Percentiles rank a stretch among this genome's conserved stretches.
phyloP scores from a whole-genome alignment of 495 filamentous ascomycete genomes.

The Hypoxylon fragiforme region DNA sequence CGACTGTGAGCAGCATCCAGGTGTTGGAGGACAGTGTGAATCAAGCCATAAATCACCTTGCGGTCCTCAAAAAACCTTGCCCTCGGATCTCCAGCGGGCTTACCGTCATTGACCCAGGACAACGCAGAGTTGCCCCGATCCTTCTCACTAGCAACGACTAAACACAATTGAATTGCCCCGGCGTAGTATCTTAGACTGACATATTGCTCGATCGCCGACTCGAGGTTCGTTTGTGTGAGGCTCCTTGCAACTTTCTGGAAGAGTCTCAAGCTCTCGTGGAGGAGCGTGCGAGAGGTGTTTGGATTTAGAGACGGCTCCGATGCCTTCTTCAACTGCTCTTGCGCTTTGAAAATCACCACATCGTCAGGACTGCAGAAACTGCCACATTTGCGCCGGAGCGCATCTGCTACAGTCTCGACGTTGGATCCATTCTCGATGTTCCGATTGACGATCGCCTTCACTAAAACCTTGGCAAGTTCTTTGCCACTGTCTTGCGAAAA shows the following conservation, averaged over 20 bases:
- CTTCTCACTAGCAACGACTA: conserved; percentile 75
- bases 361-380: conserved; percentile 97
- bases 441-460: conserved; percentile 96
- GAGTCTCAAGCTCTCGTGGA: conserved; percentile 85
- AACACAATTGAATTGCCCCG: conserved; percentile 86
- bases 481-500: conserved; percentile 79
- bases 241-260: conserved; percentile 85
- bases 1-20: conserved; percentile 69
- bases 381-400: conserved; percentile 84
- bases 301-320: conserved; percentile 73
- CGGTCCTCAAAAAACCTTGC: conserved; percentile 66
- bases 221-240: conserved; percentile 78
- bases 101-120: conserved; percentile 64
- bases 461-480: conserved; percentile 91
- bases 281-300: conserved; percentile 74
- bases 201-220: conserved; percentile 76
- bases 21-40: conserved; percentile 73
- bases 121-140: conserved; percentile 84
- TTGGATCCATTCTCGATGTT: conserved; percentile 95
- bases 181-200: conserved; percentile 83
- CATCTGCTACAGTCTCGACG: conserved; percentile 95
- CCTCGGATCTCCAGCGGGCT: conserved; percentile 66
- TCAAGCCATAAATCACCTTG: conserved; percentile 78
- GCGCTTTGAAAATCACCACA: conserved; percentile 96
- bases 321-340: conserved; percentile 87